Percentiles rank a stretch among this genome's conserved stretches.
Evolutionary conservation across 345 rosid species (phyloP).

Genomic region (Cochlearia excelsa): DNA sequence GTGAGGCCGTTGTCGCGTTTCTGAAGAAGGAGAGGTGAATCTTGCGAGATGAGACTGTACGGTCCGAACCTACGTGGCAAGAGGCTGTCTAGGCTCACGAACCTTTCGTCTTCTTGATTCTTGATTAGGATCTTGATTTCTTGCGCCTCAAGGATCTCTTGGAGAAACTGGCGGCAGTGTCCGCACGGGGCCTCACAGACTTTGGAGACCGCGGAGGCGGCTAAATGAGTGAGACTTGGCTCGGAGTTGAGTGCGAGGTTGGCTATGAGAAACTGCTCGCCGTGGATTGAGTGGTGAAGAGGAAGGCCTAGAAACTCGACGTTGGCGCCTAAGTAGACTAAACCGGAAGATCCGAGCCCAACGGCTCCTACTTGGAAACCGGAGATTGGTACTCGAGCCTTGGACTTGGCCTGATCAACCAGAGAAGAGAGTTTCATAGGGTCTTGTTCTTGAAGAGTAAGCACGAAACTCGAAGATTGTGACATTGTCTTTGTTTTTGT

Average conservation of each 20-base stretch:
- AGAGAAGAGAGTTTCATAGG: neutral
- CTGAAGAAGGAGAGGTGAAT: slow-evolving; percentile 62
- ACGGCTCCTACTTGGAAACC: slow-evolving; percentile 58
- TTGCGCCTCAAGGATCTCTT: slow-evolving; percentile 64
- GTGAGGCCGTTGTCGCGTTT: slow-evolving; percentile 50
- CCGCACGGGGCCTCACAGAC: slow-evolving; percentile 98
- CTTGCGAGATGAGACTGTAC: slow-evolving; percentile 51
- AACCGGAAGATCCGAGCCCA: slow-evolving; percentile 75
- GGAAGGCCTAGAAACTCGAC: slow-evolving; percentile 88
- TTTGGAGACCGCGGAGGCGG: slow-evolving; percentile 71
- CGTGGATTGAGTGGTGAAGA: slow-evolving; percentile 78
- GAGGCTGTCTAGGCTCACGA: slow-evolving; percentile 40
- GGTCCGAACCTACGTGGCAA: slow-evolving; percentile 87
- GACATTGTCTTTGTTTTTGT: slow-evolving; percentile 13
- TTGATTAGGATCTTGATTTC: slow-evolving; percentile 37
- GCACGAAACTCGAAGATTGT: too few species aligned
- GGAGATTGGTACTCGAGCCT: slow-evolving; percentile 78
- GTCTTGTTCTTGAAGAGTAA: too few species aligned
- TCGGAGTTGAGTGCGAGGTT: slow-evolving; percentile 67
- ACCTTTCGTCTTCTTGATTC: slow-evolving; percentile 32
- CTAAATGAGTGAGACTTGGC: slow-evolving; percentile 44
- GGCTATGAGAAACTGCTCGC: slow-evolving; percentile 86
- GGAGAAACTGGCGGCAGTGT: slow-evolving; percentile 91
- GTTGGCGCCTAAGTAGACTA: slow-evolving; percentile 70
- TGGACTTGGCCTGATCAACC: slow-evolving; percentile 13